Base-by-base conservation (phyloP, 768 basidiomycete species). In the Amanita polypyramis region DNA sequence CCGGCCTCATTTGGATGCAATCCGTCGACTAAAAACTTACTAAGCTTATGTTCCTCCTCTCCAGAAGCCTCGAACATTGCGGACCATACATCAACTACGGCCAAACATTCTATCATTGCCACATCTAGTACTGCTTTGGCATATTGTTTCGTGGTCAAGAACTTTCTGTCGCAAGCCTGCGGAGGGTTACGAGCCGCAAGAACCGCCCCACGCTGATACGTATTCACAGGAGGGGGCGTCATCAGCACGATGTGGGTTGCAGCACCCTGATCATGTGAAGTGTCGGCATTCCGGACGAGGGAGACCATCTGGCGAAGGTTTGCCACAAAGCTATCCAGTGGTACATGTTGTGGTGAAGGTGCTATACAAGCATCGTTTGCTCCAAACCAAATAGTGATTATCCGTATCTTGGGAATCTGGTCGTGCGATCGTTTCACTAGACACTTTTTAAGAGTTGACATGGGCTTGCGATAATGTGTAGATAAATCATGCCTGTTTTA, bases 351-450 rank as follows among this genome's bases (percentile, higher is more conserved):
- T 12, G 70, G 64, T 15, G 74, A 79, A 0, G 75, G 75, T 23
- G 65, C 62, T 43, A 87, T 69, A 54, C 76, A 78, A 5, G 93
- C 78, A 61, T 97, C 93, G 64, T 97, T 97, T 12, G 82, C 82
- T 41, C 92, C 92, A 51, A 88, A 87, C 90, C 90, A 96, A 58
- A 95, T 79, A 5, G 78, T 78, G 51, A 94, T 69, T n/a, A 94
- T 62, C 35, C 76, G 77, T 30, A 92, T 71, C 38, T 71, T 76
- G 6, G 85, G 81, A 32, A 69, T 67, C 44, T 72, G 63, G 46
- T 67, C 71, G 48, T 73, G 72, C 5, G 69, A 56, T 53, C 64
- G 70, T 51, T 70, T 76, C 11, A 80, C 77, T 45, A 91, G 67
- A 52, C 77, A 70, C 83, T 88, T 54, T 15, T 35, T 20, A 23